Conservation (phyloP, 2,329 filamentous ascomycete genomes). For the Setomelanomma holmii region DNA sequence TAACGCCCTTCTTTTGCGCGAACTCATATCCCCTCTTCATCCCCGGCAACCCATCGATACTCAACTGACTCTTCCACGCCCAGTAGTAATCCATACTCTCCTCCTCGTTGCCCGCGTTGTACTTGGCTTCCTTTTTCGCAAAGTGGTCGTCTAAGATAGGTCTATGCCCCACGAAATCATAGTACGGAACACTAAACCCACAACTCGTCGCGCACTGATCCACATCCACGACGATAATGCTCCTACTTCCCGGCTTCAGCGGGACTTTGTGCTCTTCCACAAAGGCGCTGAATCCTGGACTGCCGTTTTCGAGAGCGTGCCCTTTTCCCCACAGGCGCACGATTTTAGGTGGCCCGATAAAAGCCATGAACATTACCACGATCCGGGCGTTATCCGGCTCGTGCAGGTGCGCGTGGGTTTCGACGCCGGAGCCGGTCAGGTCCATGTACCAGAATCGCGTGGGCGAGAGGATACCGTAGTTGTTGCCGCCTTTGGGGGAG, state of each 20-base stretch:
- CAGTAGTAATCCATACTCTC: slow-evolving; percentile 55
- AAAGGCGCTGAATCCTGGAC: slow-evolving; percentile 43
- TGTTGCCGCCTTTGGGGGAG: slow-evolving; percentile 53
- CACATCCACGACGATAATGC: slow-evolving; percentile 52
- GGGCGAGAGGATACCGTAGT: slow-evolving; percentile 50
- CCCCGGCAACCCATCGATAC: slow-evolving; percentile 54
- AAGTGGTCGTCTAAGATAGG: slow-evolving; percentile 52
- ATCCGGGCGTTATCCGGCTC: slow-evolving; percentile 48
- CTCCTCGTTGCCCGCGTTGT: slow-evolving; percentile 43
- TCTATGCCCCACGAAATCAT: slow-evolving; percentile 52
- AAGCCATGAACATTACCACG: slow-evolving; percentile 48
- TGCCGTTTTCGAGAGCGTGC: slow-evolving; percentile 48
- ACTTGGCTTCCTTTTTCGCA: slow-evolving; percentile 48
- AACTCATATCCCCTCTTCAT: slow-evolving; percentile 50
- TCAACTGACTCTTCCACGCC: slow-evolving; percentile 53
- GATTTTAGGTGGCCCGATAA: slow-evolving; percentile 52
- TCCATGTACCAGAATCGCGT: slow-evolving; percentile 56
- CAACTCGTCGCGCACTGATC: slow-evolving; percentile 54
- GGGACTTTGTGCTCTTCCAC: slow-evolving; percentile 43
- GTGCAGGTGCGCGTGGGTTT: slow-evolving; percentile 53
- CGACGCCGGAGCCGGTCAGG: slow-evolving; percentile 52
- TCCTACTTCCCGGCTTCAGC: slow-evolving; percentile 47
- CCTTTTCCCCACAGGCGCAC: slow-evolving; percentile 53
- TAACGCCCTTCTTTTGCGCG: slow-evolving; percentile 45
- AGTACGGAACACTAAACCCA: slow-evolving; percentile 54